These are phyloP conservation scores for Psidium guajava DNA, from an alignment of 345 rosid species.

Conservation along the genomic window DNA sequence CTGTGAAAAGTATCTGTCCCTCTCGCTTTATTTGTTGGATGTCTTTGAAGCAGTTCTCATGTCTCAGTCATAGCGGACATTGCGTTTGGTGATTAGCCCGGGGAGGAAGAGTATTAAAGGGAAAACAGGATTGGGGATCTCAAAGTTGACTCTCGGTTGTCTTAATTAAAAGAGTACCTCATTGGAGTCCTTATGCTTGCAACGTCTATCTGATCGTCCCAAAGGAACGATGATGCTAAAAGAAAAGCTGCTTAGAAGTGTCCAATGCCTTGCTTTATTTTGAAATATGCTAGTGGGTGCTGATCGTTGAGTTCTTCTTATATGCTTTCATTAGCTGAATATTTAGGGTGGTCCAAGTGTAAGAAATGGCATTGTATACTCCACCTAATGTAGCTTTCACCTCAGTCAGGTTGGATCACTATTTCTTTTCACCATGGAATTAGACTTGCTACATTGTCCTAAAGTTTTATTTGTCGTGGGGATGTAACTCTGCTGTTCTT, in stretches of 20 bases:
- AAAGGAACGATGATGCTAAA: not conserved
- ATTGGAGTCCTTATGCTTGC: not conserved
- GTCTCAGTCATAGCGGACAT: not conserved
- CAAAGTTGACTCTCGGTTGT: not conserved
- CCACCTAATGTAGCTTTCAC: not conserved
- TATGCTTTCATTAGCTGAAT: not conserved
- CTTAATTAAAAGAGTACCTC: not conserved
- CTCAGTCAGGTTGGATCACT: not conserved
- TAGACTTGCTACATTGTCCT: not conserved
- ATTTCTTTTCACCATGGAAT: not conserved
- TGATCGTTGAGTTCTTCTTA: not conserved
- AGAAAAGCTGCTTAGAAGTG: not conserved
- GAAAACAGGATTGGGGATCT: not conserved
- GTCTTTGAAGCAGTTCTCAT: not conserved
- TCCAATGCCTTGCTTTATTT: not conserved
- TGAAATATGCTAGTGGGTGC: not conserved
- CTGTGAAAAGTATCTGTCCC: not conserved
- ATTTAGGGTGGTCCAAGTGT: not conserved
- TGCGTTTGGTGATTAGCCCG: not conserved
- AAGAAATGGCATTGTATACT: not conserved
- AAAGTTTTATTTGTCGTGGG: not conserved
- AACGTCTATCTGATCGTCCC: not conserved
- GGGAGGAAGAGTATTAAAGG: not conserved
- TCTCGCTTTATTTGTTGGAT: not conserved
- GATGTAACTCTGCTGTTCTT: not conserved